phyloP scores from a whole-genome alignment of 208 protist species.

The Acanthamoeba quina region DNA sequence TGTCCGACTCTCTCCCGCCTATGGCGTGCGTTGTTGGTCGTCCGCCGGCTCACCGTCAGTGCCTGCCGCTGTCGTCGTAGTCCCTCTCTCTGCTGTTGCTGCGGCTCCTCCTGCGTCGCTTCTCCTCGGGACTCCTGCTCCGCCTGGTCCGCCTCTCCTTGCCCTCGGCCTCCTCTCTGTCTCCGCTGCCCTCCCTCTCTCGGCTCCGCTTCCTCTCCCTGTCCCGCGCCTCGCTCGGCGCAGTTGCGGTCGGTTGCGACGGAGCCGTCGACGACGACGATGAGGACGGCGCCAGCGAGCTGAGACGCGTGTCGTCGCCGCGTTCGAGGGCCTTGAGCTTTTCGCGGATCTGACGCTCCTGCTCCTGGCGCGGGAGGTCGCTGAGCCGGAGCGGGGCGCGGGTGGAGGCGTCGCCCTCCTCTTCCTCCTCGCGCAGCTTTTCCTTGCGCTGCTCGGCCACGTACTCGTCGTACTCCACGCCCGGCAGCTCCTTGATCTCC shows the following conservation, averaged over 20 bases:
- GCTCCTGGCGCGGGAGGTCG: conserved; percentile 39
- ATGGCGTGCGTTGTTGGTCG: neutral
- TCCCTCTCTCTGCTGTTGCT: neutral
- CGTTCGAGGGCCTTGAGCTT: conserved; percentile 56
- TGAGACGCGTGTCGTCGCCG: conserved; percentile 2
- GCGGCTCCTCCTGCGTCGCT: conserved; percentile 16
- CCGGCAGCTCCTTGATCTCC: conserved; percentile 56
- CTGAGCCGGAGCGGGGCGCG: conserved; percentile 1
- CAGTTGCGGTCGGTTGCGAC: neutral
- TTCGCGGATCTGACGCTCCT: conserved; percentile 55
- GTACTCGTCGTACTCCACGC: conserved; percentile 60
- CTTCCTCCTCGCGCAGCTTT: neutral
- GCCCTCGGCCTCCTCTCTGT: neutral
- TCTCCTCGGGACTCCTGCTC: conserved; percentile 21
- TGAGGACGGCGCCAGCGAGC: neutral
- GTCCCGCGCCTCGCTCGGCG: neutral
- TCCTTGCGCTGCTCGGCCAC: conserved; percentile 49
- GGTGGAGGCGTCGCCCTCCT: neutral
- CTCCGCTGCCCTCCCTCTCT: neutral
- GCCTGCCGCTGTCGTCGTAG: neutral
- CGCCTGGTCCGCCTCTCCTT: neutral
- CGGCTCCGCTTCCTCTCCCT: neutral
- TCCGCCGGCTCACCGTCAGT: too few species aligned
- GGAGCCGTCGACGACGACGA: neutral
- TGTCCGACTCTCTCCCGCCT: too few species aligned